These are phyloP conservation scores for Didymella pomorum DNA, from an alignment of 2,329 filamentous ascomycete species.

Conservation along the genomic window DNA sequence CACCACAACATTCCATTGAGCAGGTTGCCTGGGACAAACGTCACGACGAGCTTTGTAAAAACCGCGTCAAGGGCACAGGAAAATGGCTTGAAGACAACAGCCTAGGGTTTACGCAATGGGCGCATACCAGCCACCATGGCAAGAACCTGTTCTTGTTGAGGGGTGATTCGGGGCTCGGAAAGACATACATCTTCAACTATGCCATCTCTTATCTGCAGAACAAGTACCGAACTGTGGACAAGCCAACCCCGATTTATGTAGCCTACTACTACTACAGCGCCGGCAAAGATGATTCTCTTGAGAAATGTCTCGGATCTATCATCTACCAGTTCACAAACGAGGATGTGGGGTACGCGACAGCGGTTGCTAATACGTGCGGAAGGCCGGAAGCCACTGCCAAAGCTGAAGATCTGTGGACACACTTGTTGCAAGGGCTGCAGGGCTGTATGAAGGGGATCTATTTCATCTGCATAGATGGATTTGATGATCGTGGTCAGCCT, in stretches of 20 bases:
- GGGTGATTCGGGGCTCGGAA: constrained; percentile 5
- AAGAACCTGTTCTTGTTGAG: not conserved
- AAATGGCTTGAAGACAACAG: constrained; percentile 3
- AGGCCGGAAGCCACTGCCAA: not conserved
- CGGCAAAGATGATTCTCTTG: constrained; percentile 21
- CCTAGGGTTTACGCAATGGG: not conserved
- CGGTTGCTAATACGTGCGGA: constrained; percentile 18
- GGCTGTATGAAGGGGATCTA: constrained; percentile 24
- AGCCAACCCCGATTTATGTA: constrained; percentile 6
- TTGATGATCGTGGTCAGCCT: constrained; percentile 6
- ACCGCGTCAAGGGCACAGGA: not conserved
- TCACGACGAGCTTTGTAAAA: constrained; percentile 3
- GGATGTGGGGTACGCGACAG: constrained; percentile 20
- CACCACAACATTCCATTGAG: not conserved
- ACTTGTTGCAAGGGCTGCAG: constrained; percentile 9
- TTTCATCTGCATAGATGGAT: constrained; percentile 26
- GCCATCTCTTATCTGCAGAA: constrained; percentile 3
- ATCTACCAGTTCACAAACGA: constrained; percentile 24
- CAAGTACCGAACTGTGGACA: not conserved
- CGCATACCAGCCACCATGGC: not conserved
- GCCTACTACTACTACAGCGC: constrained; percentile 30
- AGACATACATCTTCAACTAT: not conserved
- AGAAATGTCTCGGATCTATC: constrained; percentile 24
- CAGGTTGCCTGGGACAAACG: constrained; percentile 2
- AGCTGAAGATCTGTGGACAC: constrained; percentile 1